These are phyloP conservation scores for Panicum hallii DNA, from an alignment of 202 grass and related monocot species.

Conservation along the genomic window DNA sequence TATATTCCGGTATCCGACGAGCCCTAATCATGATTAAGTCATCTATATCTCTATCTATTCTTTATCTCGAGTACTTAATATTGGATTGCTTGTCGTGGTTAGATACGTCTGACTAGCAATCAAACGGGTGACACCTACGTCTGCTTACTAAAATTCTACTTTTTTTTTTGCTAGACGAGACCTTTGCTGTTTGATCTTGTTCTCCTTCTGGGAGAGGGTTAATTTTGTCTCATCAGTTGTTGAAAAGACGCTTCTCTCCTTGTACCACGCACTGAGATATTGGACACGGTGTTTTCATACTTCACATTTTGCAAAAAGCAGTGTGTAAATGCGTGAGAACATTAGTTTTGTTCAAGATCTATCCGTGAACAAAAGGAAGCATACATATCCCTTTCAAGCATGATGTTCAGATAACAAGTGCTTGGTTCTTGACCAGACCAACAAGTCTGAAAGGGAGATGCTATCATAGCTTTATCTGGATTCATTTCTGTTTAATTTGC, in stretches of 20 bases:
- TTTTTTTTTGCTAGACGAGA: conserved; percentile 15
- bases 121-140: background rate
- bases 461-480: conserved; percentile 7
- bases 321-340: conserved; percentile 13
- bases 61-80: background rate
- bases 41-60: background rate
- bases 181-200: conserved; percentile 48
- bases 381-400: conserved; percentile 35
- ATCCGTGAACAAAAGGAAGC: conserved; percentile 12
- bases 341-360: conserved; percentile 23
- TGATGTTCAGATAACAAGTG: conserved; percentile 45
- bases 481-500: conserved; percentile 2
- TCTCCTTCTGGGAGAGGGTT: conserved; percentile 4
- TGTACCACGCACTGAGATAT: background rate
- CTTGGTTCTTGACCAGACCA: conserved; percentile 46
- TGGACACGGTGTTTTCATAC: conserved; percentile 10
- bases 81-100: background rate
- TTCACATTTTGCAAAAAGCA: conserved; percentile 18
- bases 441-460: conserved; percentile 45
- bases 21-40: background rate
- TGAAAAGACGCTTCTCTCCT: conserved; percentile 41
- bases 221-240: background rate
- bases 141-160: background rate
- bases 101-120: conserved; percentile 11
- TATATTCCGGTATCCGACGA: background rate